Base-by-base conservation (phyloP, 2,329 filamentous ascomycete genomes). In the Tolypocladium paradoxum region DNA sequence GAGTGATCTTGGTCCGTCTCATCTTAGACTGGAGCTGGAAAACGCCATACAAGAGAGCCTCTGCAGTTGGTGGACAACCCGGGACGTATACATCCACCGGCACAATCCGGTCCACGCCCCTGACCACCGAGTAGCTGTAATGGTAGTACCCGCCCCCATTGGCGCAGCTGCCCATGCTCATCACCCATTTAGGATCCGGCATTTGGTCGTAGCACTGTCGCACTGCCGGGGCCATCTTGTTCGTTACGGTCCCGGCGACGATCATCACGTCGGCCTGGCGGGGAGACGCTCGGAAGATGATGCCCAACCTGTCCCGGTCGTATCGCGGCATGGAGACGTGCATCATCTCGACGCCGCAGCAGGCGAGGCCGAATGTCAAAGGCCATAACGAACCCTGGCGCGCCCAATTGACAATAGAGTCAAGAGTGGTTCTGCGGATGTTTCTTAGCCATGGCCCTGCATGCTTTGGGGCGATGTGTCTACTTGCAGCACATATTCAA, bases 161-260 rank as follows among this genome's bases (percentile, higher is more conserved):
- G 56, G 88, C 87, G 69, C 88, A 92, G 64, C 83, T 88, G 14
- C 88, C 88, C 88, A 92, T 91, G 61, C 83, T 87, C 62, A 82
- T 70, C 61, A 91, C 89, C 89, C 89, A 95, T 65, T 86, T 79
- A 16, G 90, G 90, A 38, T 95, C 90, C 27, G 90, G 89, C 90
- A 95, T 95, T 76, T 95, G 90, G 71, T 95, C 90, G 74, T 95
- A 96, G 57, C 93, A 85, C 73, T 92, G 88, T 69, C 90, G 80
- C 65, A 95, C 75, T 31, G 90, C 90, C 2, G 90, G 89, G 0
- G 89, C 90, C 90, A 95, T 95, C 77, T 96, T 95, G 78, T 95
- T 95, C 61, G 89, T 93, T 56, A 96, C 79, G 31, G 90, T 95
- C 54, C 90, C 90, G 29, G 90, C 90, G 22, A 95, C 90, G 64